A percentile compares a stretch with the other conserved stretches of the same genome.
phyloP scores from a whole-genome alignment of 1,284 basidiomycete genomes.

The Ceratobasidium papillatum region DNA sequence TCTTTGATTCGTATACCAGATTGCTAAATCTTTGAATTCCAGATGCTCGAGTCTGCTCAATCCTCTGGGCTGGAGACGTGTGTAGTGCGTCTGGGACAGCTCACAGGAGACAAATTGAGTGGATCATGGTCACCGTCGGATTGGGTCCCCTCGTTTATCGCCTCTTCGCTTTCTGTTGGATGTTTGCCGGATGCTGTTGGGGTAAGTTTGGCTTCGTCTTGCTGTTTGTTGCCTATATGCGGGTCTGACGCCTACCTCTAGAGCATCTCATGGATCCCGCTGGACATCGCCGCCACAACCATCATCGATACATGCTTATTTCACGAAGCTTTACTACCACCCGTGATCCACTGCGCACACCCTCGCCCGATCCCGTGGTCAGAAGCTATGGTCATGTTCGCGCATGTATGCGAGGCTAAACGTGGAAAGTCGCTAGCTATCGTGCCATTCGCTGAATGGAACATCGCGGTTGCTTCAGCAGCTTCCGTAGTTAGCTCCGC shows the following conservation, averaged over 20 bases:
- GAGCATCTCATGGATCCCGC: conserved; percentile 51
- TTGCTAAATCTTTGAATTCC: background rate
- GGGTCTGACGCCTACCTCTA: background rate
- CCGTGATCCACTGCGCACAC: conserved; percentile 48
- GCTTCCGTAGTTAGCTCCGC: background rate
- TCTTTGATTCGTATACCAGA: background rate
- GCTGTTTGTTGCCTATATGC: background rate
- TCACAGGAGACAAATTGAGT: conserved; percentile 21
- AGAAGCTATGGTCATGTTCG: conserved; percentile 45
- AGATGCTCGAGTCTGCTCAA: conserved; percentile 3
- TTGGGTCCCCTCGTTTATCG: conserved; percentile 37
- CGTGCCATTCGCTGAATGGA: conserved; percentile 50
- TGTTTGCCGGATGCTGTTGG: background rate
- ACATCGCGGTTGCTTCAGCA: background rate
- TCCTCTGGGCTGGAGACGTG: conserved; percentile 7
- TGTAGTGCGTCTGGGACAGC: conserved; percentile 38
- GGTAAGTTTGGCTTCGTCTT: background rate
- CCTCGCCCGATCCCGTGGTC: conserved; percentile 49
- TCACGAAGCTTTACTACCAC: background rate
- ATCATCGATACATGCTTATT: background rate
- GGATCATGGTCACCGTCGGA: conserved; percentile 35
- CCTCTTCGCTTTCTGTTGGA: background rate
- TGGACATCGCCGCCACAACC: conserved; percentile 43
- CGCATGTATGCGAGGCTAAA: conserved; percentile 42
- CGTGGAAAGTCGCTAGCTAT: conserved; percentile 44